These are phyloP conservation scores for Phytophthora melonis DNA, from an alignment of 352 stramenopile genomes.

Conservation along the genomic window DNA sequence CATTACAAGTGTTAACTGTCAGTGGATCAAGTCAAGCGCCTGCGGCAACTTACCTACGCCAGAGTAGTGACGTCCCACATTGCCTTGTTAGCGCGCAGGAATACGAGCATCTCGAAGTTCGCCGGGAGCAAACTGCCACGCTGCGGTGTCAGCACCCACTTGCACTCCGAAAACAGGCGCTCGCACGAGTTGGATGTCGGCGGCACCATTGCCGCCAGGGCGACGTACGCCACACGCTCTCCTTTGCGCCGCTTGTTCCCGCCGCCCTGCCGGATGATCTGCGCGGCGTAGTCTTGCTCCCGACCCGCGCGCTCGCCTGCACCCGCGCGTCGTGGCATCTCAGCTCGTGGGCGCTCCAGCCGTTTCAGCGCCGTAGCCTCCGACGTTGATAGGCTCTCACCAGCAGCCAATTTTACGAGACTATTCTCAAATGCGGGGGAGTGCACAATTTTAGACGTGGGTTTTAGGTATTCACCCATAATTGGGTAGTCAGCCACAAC, in stretches of 20 bases:
- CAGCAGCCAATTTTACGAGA: neutral
- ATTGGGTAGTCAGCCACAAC: slow-evolving; percentile 28
- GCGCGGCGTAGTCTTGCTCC: neutral
- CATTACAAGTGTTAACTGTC: neutral
- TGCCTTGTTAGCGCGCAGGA: neutral
- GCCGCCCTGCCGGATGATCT: neutral
- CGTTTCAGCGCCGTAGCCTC: neutral
- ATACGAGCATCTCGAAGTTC: neutral
- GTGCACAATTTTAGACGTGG: neutral
- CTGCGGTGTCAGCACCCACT: neutral
- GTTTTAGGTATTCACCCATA: slow-evolving; percentile 3
- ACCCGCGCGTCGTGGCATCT: neutral
- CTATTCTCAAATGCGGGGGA: neutral
- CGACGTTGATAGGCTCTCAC: neutral
- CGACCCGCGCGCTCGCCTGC: neutral
- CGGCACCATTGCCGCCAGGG: neutral
- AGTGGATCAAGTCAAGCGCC: neutral
- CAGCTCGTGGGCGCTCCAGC: neutral
- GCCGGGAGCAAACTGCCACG: neutral
- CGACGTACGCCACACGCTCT: neutral
- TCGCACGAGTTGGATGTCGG: neutral
- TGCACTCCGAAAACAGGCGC: neutral
- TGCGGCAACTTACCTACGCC: neutral
- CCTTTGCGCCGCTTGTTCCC: neutral
- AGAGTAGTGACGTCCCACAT: neutral